Base-by-base conservation (phyloP, 108 stramenopile genomes). In the Hondaea fermentalgiana region DNA sequence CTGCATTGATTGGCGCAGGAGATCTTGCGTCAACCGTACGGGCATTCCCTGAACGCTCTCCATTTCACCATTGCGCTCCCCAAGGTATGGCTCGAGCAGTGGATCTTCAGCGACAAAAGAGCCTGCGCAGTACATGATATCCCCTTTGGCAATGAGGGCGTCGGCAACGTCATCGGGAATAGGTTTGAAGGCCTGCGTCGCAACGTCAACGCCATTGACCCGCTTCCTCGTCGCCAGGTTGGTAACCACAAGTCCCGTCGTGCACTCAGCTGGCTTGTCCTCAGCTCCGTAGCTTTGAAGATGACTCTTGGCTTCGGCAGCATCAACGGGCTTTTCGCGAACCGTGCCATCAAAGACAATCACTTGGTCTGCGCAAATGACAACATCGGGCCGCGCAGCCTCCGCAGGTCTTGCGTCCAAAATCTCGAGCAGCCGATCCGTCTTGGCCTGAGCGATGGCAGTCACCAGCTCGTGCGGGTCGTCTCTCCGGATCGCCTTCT, bases 91-190 rank as follows among this genome's bases (percentile, higher is more conserved):
- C 6, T 55, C 49, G 25, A 83, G 51, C 45, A 83, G 3, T 53
- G 76, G 76, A 83, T 83, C 76, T 53, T 83, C 76, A 12, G 76
- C 76, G 6, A 83, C 76, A 83, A 83, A 83, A 35, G 76, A 83
- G 14, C 76, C 76, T 12, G 76, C 76, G 76, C 76, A 83, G 28
- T 83, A 83, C 76, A 83, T 83, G 23, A 83, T 83, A 35, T 83
- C 76, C 0, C 76, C 76, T 23, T 83, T 83, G 51, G 76, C 76
- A 53, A 83, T 83, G 23, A 83, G 76, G 1, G 45, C 76, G 1
- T 53, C 45, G 6, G 76, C 76, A 23, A 83, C 4, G 12, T 83
- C 49, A 23, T 83, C 76, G 23, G 76, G 76, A 3, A 83, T 4
- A 6, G 76, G 76, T 45, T 83, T 83, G 76, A 83, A 83, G 3